Evolutionary conservation across 2,329 filamentous ascomycete species (phyloP).

Genomic region (Rutstroemia sp.): DNA sequence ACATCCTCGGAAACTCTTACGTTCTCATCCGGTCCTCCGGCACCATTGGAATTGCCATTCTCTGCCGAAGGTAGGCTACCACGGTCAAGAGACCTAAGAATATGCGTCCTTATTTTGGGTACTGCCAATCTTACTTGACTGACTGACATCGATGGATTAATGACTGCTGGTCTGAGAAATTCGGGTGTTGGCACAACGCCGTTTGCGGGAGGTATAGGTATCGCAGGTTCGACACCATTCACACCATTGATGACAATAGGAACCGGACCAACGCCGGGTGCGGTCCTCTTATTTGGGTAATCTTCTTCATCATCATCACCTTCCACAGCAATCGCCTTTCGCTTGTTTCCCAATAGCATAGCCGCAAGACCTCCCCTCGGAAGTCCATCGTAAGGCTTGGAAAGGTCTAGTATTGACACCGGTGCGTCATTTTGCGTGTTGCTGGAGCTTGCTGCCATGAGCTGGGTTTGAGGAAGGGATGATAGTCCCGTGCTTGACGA

Average conservation of each 20-base stretch:
- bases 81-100: constrained; percentile 72
- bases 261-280: constrained; percentile 56
- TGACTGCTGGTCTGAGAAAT: constrained; percentile 78
- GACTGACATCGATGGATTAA: constrained; percentile 73
- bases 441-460: constrained; percentile 67
- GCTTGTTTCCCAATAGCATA: constrained; percentile 87
- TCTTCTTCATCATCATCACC: constrained; percentile 52
- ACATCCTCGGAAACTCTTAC: constrained; percentile 59
- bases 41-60: constrained; percentile 27
- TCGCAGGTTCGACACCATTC: constrained; percentile 71
- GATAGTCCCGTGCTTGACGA: constrained; percentile 82
- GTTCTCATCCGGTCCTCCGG: constrained; percentile 49
- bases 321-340: constrained; percentile 68
- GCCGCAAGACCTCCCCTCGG: constrained; percentile 82
- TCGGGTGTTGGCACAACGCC: constrained; percentile 67
- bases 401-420: constrained; percentile 79
- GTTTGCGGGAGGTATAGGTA: constrained; percentile 49
- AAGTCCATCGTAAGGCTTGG: constrained; percentile 87
- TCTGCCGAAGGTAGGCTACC: constrained; percentile 40
- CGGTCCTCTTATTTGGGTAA: constrained; percentile 51
- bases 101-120: constrained; percentile 75
- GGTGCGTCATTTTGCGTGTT: constrained; percentile 65
- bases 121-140: constrained; percentile 83
- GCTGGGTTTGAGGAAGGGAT: constrained; percentile 78
- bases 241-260: constrained; percentile 69